These are phyloP conservation scores for Amauroascus niger DNA, from an alignment of 2,329 filamentous ascomycete species.

Conservation along the genomic window DNA sequence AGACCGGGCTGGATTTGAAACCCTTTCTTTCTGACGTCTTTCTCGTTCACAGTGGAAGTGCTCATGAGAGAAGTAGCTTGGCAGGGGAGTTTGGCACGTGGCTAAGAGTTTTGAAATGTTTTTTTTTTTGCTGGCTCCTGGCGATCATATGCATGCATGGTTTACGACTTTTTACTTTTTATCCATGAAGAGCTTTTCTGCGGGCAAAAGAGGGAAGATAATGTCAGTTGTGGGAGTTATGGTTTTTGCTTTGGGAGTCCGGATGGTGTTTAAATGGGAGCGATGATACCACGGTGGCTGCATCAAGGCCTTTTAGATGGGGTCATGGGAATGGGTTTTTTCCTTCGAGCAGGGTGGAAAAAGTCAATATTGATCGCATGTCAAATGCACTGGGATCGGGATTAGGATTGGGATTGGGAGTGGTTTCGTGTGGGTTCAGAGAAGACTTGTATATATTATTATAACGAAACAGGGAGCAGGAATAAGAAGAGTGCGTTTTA, in stretches of 20 bases:
- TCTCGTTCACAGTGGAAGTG: not conserved
- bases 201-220: not conserved
- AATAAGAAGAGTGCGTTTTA: not conserved
- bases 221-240: not conserved
- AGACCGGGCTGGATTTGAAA: not conserved
- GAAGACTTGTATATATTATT: too few species aligned
- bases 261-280: not conserved
- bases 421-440: too few species aligned
- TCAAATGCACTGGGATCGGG: not conserved
- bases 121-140: constrained; percentile 3
- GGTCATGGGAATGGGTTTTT: constrained; percentile 1
- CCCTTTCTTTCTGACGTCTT: not conserved
- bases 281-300: not conserved
- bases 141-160: not conserved
- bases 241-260: not conserved
- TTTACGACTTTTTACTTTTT: not conserved
- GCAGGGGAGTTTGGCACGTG: not conserved
- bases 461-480: not conserved
- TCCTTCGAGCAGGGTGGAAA: not conserved
- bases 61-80: not conserved
- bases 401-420: too few species aligned
- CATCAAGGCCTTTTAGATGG: not conserved
- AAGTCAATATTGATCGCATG: not conserved
- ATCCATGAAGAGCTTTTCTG: not conserved
- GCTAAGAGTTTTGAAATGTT: not conserved